Evolutionary conservation across 2,329 filamentous ascomycete species (phyloP).

Genomic region (Apiospora pterosperma): DNA sequence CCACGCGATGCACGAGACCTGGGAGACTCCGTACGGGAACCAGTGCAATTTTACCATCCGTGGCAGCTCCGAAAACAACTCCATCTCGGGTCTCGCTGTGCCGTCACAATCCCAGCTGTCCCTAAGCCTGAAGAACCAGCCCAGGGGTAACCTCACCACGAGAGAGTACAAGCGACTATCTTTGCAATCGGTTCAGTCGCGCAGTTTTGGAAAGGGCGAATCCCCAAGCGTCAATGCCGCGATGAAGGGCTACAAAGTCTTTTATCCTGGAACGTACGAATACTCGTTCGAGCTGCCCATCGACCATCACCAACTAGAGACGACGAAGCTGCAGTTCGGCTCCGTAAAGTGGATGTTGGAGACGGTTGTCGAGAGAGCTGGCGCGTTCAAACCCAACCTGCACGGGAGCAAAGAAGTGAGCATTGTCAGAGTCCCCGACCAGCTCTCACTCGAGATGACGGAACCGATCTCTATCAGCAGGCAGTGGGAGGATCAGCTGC

Average conservation of each 20-base stretch:
- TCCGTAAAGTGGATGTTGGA: slow-evolving; percentile 87
- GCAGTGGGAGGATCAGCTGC: slow-evolving; percentile 91
- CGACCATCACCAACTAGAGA: slow-evolving; percentile 85
- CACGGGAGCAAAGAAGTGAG: slow-evolving; percentile 78
- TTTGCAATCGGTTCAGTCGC: slow-evolving; percentile 74
- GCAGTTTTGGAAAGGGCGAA: slow-evolving; percentile 82
- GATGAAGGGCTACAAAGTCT: slow-evolving; percentile 79
- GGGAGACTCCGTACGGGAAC: slow-evolving; percentile 61
- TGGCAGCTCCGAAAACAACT: slow-evolving; percentile 30
- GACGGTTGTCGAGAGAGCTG: slow-evolving; percentile 78
- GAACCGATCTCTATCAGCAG: slow-evolving; percentile 92
- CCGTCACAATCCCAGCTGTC: slow-evolving; percentile 28
- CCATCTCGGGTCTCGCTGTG: slow-evolving; percentile 30
- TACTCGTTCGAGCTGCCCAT: slow-evolving; percentile 83
- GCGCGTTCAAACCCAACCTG: slow-evolving; percentile 86
- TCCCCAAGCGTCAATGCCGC: slow-evolving; percentile 57
- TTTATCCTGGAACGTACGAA: slow-evolving; percentile 67
- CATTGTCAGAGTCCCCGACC: slow-evolving; percentile 80
- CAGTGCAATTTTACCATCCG: slow-evolving; percentile 55
- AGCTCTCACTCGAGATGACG: slow-evolving; percentile 83
- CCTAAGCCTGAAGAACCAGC: slow-evolving; percentile 27
- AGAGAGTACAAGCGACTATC: slow-evolving; percentile 67
- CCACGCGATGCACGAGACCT: slow-evolving; percentile 66
- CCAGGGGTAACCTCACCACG: slow-evolving; percentile 32
- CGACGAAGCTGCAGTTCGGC: slow-evolving; percentile 81